Conservation (phyloP, 768 basidiomycete species). For the Austroboletus festivus region DNA sequence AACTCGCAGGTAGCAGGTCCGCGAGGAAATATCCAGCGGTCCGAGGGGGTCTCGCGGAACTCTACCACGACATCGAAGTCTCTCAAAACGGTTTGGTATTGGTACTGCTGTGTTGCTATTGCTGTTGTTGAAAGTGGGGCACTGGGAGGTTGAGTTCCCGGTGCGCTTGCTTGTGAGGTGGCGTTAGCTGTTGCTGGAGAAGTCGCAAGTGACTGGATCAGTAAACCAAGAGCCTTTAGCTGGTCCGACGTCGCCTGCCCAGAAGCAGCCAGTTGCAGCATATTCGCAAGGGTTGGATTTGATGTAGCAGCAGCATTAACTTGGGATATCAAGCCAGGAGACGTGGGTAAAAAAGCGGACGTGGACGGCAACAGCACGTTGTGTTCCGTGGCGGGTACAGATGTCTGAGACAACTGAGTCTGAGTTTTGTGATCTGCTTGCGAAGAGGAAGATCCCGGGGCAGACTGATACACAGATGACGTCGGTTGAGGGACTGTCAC, state of each 20-base stretch:
- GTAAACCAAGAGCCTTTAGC: constrained; percentile 62
- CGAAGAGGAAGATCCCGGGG: constrained; percentile 22
- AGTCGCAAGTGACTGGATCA: constrained; percentile 66
- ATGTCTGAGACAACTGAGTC: constrained; percentile 13
- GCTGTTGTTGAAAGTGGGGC: constrained; percentile 13
- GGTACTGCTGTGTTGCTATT: constrained; percentile 19
- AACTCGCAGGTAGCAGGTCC: constrained; percentile 52
- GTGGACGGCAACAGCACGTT: constrained; percentile 46
- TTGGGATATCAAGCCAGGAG: constrained; percentile 56
- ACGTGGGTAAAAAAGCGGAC: constrained; percentile 45
- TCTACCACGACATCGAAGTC: constrained; percentile 75
- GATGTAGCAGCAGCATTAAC: constrained; percentile 64
- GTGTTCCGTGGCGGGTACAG: constrained; percentile 29
- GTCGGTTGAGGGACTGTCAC: constrained; percentile 18
- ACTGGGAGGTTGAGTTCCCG: constrained; percentile 9
- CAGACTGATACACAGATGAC: constrained; percentile 28
- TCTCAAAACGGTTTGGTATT: constrained; percentile 37
- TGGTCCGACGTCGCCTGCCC: constrained; percentile 62
- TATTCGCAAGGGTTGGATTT: constrained; percentile 64
- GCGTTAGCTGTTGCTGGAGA: constrained; percentile 7
- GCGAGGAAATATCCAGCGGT: constrained; percentile 69
- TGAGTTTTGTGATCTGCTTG: constrained; percentile 30
- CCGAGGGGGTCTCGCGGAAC: constrained; percentile 58
- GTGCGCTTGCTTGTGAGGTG: constrained; percentile 4
- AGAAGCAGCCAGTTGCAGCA: constrained; percentile 62